Percentiles rank a stretch among this genome's conserved stretches.
These are phyloP conservation scores for Tulasnella sp. DNA, from an alignment of 768 basidiomycete genomes.

Conservation along the genomic window DNA sequence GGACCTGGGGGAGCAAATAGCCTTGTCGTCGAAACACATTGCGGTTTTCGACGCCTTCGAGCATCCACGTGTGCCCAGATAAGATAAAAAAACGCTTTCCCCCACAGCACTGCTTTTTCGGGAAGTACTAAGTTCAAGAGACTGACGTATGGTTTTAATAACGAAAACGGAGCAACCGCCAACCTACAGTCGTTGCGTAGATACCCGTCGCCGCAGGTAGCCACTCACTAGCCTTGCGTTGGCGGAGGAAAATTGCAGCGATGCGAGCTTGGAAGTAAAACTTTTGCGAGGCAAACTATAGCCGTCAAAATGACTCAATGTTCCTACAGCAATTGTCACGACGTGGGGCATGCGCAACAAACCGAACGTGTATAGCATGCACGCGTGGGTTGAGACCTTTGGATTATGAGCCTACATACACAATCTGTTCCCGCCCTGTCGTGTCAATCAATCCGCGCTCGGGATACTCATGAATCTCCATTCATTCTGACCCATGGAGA, in stretches of 20 bases:
- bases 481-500: background rate
- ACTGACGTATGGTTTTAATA: background rate
- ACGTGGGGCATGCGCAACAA: background rate
- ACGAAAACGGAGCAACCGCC: background rate
- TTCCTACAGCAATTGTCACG: background rate
- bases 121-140: conserved; percentile 5
- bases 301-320: background rate
- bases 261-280: background rate
- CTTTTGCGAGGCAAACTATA: background rate
- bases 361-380: background rate
- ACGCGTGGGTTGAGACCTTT: background rate
- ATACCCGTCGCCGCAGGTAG: background rate
- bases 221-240: background rate
- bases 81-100: background rate
- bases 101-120: conserved; percentile 6
- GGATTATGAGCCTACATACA: background rate
- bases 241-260: background rate
- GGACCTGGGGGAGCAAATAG: background rate
- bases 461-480: background rate
- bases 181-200: background rate
- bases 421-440: background rate
- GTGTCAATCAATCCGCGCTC: background rate
- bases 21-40: conserved; percentile 8
- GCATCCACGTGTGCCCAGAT: background rate
- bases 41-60: background rate